Percentiles rank a stretch among this genome's conserved stretches.
These are phyloP conservation scores for Aspergillus candidus DNA, from an alignment of 2,329 filamentous ascomycete species.

Conservation along the genomic window DNA sequence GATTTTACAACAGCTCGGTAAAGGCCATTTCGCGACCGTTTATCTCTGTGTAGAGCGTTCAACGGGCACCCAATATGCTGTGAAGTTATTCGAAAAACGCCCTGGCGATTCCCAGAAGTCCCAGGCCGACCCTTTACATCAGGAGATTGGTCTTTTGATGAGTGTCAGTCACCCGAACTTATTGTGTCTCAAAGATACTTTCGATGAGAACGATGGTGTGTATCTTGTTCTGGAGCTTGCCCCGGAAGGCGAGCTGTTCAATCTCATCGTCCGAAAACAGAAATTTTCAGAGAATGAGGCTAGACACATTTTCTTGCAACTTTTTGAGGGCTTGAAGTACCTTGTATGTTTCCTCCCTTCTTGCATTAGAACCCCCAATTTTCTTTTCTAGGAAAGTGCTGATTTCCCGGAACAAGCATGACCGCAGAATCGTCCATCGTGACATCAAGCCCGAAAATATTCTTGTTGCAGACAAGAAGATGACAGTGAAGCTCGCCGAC, in stretches of 20 bases:
- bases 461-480: constrained; percentile 72
- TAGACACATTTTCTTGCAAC: constrained; percentile 78
- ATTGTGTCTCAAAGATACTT: constrained; percentile 89
- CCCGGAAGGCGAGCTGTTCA: constrained; percentile 90
- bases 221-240: constrained; percentile 90
- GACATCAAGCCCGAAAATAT: constrained; percentile 99
- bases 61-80: constrained; percentile 75
- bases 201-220: constrained; percentile 82
- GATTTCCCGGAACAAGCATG: constrained; percentile 57
- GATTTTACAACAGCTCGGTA: constrained; percentile 77
- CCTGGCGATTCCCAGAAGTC: constrained; percentile 74
- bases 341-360: constrained; percentile 55
- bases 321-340: constrained; percentile 94
- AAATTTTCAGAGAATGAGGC: constrained; percentile 80
- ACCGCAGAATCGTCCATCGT: constrained; percentile 92
- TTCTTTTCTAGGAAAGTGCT: neutral
- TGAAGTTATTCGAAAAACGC: constrained; percentile 89
- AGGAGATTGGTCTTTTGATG: constrained; percentile 96
- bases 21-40: constrained; percentile 92
- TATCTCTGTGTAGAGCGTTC: constrained; percentile 84
- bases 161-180: constrained; percentile 93
- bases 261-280: constrained; percentile 84
- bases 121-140: constrained; percentile 79
- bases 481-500: constrained; percentile 87
- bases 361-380: neutral